Base-by-base conservation (phyloP, 306 rosid genomes). In the Glycine latifolia region DNA sequence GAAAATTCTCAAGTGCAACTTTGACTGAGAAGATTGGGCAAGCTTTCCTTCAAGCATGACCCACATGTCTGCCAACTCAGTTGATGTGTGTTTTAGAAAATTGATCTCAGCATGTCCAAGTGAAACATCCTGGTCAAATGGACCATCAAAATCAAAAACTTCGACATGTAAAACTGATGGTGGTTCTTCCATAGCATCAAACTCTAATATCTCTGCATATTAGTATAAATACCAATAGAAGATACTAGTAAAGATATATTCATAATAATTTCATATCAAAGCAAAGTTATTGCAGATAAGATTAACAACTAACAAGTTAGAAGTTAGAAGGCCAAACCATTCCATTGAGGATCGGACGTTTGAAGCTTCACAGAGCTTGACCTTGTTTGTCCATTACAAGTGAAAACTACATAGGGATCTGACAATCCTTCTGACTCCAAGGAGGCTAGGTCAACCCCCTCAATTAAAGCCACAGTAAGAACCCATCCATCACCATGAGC, bases 151-250 rank as follows among this genome's bases (percentile, higher is more conserved):
- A 89, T 91, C 89, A 73, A 90, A 90, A 58, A 91, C 95, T 79
- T 95, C 98, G 71, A 93, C 91, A 54, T 84, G 86, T 79, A 95
- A 75, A 81, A 95, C 93, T 33, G 97, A 87, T 12, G 99, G 99
- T 2, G 98, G 99, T 88, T 95, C 99, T 85, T 91, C 97, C 97
- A 90, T 93, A 53, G 98, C 97, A 88, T 87, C 96, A 52, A 95
- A 93, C 88, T 95, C 99, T 49, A 93, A 88, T 85, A 95, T 86
- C 88, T 95, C 99, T 95, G 90, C 88, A 86, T 43, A 41, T 81
- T 55, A 48, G 71, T 63, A 12, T 15, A 61, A 71, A 49, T 47
- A 72, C 41, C 49, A 58, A 43, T 16, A 71, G 58, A 70, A 16
- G 73, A 37, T 46, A 15, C 49, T 13, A 10, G 76, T 58, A 62